Percentiles rank a stretch among this genome's conserved stretches.
Conservation (phyloP, 345 rosid species). For the Gossypium thurberi region DNA sequence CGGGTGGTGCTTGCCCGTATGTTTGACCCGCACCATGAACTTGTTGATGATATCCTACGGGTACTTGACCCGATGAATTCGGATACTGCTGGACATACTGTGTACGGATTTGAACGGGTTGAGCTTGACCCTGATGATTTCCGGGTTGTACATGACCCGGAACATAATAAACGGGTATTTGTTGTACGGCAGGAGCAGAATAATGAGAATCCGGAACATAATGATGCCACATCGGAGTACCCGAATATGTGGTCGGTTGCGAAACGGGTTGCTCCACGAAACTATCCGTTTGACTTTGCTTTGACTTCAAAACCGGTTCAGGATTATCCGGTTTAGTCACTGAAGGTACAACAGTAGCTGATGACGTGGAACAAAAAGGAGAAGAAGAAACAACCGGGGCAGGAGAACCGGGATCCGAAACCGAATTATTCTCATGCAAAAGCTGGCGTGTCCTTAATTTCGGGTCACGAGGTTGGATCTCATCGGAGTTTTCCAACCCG, state of each 20-base stretch:
- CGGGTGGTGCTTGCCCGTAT: conserved; percentile 39
- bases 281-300: conserved; percentile 20
- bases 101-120: conserved; percentile 31
- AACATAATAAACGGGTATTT: conserved; percentile 63
- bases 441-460: conserved; percentile 35
- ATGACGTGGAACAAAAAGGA: conserved; percentile 61
- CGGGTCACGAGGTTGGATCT: conserved; percentile 45
- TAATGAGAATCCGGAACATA: conserved; percentile 49
- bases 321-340: conserved; percentile 57
- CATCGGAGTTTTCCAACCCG: conserved; percentile 74
- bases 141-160: conserved; percentile 41
- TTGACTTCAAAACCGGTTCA: conserved; percentile 22
- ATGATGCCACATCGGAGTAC: conserved; percentile 52
- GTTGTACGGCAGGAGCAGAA: conserved; percentile 39
- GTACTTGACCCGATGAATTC: conserved; percentile 40
- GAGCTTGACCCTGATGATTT: conserved; percentile 38
- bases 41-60: conserved; percentile 57
- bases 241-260: conserved; percentile 38
- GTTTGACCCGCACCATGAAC: conserved; percentile 48
- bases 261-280: conserved; percentile 27
- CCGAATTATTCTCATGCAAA: conserved; percentile 46
- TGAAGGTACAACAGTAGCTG: conserved; percentile 39
- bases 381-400: conserved; percentile 67
- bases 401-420: conserved; percentile 96
- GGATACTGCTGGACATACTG: conserved; percentile 53